Conservation (phyloP, 2,329 filamentous ascomycete species). For the Coleophoma cylindrospora region DNA sequence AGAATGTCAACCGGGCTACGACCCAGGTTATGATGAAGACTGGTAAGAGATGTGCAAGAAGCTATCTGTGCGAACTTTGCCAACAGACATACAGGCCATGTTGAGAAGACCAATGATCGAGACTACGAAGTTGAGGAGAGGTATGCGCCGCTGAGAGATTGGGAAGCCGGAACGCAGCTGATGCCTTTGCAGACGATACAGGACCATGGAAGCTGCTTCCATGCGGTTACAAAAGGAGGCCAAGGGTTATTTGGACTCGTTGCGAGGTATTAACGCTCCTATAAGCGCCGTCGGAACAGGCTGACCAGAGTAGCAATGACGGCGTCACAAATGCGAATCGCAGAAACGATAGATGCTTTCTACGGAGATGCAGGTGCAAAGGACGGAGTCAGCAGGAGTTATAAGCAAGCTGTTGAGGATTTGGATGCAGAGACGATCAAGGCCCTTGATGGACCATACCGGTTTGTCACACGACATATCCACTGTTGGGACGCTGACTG, state of each 20-base stretch:
- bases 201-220: slow-evolving; percentile 94
- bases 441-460: slow-evolving; percentile 91
- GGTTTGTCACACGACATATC: slow-evolving; percentile 36
- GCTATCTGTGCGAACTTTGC: too few relatives aligned
- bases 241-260: slow-evolving; percentile 93
- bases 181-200: slow-evolving; percentile 65
- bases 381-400: slow-evolving; percentile 92
- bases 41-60: slow-evolving; percentile 41
- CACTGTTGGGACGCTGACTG: too few relatives aligned
- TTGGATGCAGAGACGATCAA: slow-evolving; percentile 98
- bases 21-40: slow-evolving; percentile 99
- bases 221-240: slow-evolving; percentile 93
- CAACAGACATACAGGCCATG: slow-evolving; percentile 59
- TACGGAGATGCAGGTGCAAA: slow-evolving; percentile 94
- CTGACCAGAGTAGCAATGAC: slow-evolving; percentile 72
- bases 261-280: slow-evolving; percentile 58
- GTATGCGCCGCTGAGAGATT: slow-evolving; percentile 34
- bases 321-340: slow-evolving; percentile 97
- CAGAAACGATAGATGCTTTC: slow-evolving; percentile 98
- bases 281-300: neutral
- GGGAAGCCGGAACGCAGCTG: too few relatives aligned
- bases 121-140: slow-evolving; percentile 98
- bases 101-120: slow-evolving; percentile 96
- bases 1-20: slow-evolving; percentile 96
- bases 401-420: slow-evolving; percentile 98